A percentile compares a stretch with the other conserved stretches of the same genome.
Conservation (phyloP, 1,139 yeast species). For the Hyphopichia buzzinii region DNA sequence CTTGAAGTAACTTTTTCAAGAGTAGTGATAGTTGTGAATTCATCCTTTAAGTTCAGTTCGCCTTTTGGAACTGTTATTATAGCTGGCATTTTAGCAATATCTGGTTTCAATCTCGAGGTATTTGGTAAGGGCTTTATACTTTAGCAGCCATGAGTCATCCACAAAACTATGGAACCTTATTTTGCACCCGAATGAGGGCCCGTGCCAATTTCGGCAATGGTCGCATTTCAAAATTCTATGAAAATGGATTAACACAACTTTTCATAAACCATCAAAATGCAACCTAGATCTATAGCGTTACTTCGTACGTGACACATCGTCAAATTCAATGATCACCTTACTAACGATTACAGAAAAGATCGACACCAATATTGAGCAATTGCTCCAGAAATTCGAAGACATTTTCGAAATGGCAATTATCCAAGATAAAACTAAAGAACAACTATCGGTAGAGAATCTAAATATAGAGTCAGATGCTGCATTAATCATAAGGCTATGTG, state of each 20-base stretch:
- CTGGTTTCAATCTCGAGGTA: too few relatives aligned
- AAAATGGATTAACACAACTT: too few relatives aligned
- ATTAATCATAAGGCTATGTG: constrained; percentile 50
- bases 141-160: background rate
- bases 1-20: background rate
- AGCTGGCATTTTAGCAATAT: too few relatives aligned
- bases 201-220: background rate
- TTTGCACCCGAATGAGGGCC: background rate
- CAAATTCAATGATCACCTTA: too few relatives aligned
- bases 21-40: background rate
- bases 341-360: constrained; percentile 33
- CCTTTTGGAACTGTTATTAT: too few relatives aligned
- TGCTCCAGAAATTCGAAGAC: constrained; percentile 43
- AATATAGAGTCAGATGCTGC: constrained; percentile 56
- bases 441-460: constrained; percentile 52
- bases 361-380: constrained; percentile 41
- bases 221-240: background rate
- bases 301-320: constrained; percentile 43
- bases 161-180: background rate
- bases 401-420: constrained; percentile 43
- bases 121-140: too few relatives aligned
- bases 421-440: constrained; percentile 48
- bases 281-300: constrained; percentile 43
- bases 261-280: constrained; percentile 22
- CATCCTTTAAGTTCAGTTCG: too few relatives aligned